Evolutionary conservation across 352 stramenopile species (phyloP), one percentile per base, ranked within the genome.

Genomic region (Globisporangium iwayamae): DNA sequence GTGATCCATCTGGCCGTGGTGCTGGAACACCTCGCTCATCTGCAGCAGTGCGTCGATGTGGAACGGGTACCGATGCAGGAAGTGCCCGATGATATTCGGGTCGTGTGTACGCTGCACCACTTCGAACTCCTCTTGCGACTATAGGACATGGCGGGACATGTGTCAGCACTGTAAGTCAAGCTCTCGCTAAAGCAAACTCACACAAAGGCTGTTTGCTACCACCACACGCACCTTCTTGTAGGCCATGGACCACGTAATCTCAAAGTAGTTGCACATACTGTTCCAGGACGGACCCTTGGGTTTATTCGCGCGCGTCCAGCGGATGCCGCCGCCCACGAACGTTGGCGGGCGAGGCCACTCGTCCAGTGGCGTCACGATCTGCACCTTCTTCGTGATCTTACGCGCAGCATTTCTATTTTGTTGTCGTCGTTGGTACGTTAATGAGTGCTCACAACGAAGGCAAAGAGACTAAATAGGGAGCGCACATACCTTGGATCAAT

Each of bases 1-100:
- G 48, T 95, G 83, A 43, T 95, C 87, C 80, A 94, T 95, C 56
- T 95, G 87, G 2, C 87, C 87, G 53, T 95, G 87, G 58, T 95
- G 87, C 68, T 95, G 87, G 62, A 91, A 94, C 30, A 95, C 83
- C 66, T 94, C 83, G 55, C 79, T 93, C 83, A 95, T 94, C 60
- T 90, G 88, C 6, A 95, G 73, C 43, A 94, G 69, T 25, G 87
- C 85, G 58, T 94, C 87, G 38, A 94, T 84, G 61, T 95, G 87
- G 74, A 89, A 95, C 51, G 87, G 87, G 36, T 95, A 84, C 9
- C 85, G 83, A n/a, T 86, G 78, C 62, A 95, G 66, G 56, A 94
- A 95, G 43, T 91, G 81, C 3, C 60, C 79, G 25, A 95, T 91
- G 14, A 90, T 68, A 69, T 95, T 92, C 32, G 85, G 87, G 58